Evolutionary conservation across 371 early-diverging fungal genomes (phyloP), one percentile per base, ranked within the genome.

Genomic region (Entomophthora muscae): DNA sequence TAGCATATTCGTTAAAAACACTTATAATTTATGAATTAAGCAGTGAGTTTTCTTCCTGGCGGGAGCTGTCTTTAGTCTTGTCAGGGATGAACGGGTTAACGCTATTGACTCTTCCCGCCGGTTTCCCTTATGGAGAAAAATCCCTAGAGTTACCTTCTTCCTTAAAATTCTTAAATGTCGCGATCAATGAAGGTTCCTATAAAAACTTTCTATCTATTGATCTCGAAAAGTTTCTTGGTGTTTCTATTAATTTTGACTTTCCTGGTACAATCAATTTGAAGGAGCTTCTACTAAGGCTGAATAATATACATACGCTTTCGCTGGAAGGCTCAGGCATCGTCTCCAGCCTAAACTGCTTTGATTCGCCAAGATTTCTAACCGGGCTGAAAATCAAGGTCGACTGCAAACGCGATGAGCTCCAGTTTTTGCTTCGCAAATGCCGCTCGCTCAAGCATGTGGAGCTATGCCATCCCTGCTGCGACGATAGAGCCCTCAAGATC

Each of bases 171-270:
- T 28, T 57, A 28, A 57, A 12, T 26, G 27, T 27, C 29, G 27
- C 57, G 12, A 28, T 57, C 24, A 29, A 57, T 28, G 29, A 57
- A 10, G 28, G 31, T 10, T 29, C 28, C 10, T 57, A 22, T 26
- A 28, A 28, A 5, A 26, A 57, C 22, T 57, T 57, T 17, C 13
- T 27, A 12, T 29, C 3, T 7, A 10, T 57, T 13, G 57, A 57
- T 22, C 22, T 57, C 1, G 7, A 26, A 17, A 57, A 57, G 21
- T 57, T 26, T 26, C 21, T 57, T 5, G 57, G 57, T 13, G 13
- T 57, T 13, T 29, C 57, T 28, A 57, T 57, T 7, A 57, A 57
- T 28, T 57, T 57, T 28, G 29, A 57, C 22, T 29, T 57, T 17
- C 12, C 27, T 12, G 21, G 24, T 28, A 57, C 21, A 28, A 26